Percentiles rank a stretch among this genome's conserved stretches.
phyloP scores from a whole-genome alignment of 1,284 basidiomycete genomes.

The Papiliotrema flavescens region DNA sequence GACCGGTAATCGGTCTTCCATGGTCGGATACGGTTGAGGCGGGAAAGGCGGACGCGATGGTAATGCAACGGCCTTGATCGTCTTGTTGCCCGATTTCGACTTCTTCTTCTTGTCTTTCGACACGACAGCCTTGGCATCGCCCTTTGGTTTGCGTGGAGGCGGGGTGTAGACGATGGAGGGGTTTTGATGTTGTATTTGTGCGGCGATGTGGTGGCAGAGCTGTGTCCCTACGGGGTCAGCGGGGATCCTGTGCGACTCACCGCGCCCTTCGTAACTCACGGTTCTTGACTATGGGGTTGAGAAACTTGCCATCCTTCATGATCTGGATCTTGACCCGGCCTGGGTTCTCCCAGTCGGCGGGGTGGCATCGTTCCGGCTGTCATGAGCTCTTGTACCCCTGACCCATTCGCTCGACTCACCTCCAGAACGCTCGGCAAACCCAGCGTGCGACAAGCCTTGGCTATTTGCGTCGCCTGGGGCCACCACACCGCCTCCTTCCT shows the following conservation, averaged over 20 bases:
- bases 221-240: slow-evolving; percentile 65
- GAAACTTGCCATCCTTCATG: slow-evolving; percentile 70
- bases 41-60: slow-evolving; percentile 34
- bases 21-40: slow-evolving; percentile 36
- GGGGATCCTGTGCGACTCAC: not conserved
- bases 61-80: slow-evolving; percentile 5
- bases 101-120: slow-evolving; percentile 4
- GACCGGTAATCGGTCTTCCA: slow-evolving; percentile 45
- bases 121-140: slow-evolving; percentile 7
- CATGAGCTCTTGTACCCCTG: not conserved
- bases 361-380: slow-evolving; percentile 71
- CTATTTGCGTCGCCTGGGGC: slow-evolving; percentile 88
- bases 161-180: slow-evolving; percentile 65
- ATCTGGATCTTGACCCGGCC: slow-evolving; percentile 87
- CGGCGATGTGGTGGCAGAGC: slow-evolving; percentile 68
- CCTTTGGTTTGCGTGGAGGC: slow-evolving; percentile 10
- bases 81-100: not conserved
- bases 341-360: slow-evolving; percentile 94
- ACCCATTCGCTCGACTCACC: slow-evolving; percentile 47
- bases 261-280: slow-evolving; percentile 57
- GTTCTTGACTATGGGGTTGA: slow-evolving; percentile 70
- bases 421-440: slow-evolving; percentile 80
- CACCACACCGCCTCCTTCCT: slow-evolving; percentile 83
- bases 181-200: slow-evolving; percentile 69
- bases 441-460: slow-evolving; percentile 71